Conservation (phyloP, 2,329 filamentous ascomycete species). For the Sclerotinia trifoliorum region DNA sequence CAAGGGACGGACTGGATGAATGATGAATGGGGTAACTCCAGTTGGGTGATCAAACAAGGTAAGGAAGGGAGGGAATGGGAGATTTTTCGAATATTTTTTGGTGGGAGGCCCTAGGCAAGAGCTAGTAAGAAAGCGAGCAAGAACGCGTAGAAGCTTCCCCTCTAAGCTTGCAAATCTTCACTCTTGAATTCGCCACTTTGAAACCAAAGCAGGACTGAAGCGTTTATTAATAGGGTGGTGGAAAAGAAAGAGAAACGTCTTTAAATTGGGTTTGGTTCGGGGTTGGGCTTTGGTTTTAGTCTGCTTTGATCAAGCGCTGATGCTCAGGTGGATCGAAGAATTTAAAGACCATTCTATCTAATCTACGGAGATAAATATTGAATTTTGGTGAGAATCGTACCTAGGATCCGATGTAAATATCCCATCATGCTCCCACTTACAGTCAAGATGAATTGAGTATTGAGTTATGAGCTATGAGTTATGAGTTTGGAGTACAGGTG, state of each 20-base stretch:
- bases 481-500: too few species aligned
- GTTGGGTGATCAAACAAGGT: constrained; percentile 16
- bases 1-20: constrained; percentile 8
- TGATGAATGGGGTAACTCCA: constrained; percentile 2
- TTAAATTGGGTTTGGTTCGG: background rate
- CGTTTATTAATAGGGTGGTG: too few species aligned
- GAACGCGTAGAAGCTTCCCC: background rate
- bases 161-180: background rate
- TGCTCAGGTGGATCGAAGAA: background rate
- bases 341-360: background rate
- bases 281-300: background rate
- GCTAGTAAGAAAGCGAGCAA: background rate
- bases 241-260: background rate
- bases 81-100: background rate
- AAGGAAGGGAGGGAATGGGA: background rate
- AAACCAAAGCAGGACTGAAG: background rate
- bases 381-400: background rate
- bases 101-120: background rate
- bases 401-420: background rate
- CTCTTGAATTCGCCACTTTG: background rate
- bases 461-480: too few species aligned
- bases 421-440: background rate
- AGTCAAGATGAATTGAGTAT: background rate
- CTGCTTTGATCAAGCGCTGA: background rate
- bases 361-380: background rate